Evolutionary conservation across 768 basidiomycete species (phyloP).

Genomic region (Rhizopogon roseolus): DNA sequence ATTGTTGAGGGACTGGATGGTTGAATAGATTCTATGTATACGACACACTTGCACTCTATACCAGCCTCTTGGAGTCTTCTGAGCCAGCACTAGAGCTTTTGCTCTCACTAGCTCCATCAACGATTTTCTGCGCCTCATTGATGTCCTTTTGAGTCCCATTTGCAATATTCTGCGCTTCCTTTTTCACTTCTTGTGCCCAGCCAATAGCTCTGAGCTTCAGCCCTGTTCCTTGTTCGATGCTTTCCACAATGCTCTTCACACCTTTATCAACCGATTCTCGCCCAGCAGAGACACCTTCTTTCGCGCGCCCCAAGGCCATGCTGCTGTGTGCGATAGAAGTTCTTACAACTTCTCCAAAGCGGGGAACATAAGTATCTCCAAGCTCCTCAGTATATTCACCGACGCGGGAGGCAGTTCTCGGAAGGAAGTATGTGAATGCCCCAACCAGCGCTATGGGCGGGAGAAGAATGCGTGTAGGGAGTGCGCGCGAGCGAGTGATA

Average conservation of each 20-base stretch:
- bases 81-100: not conserved
- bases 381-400: slow-evolving; percentile 58
- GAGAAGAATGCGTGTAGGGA: slow-evolving; percentile 65
- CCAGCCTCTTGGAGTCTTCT: not conserved
- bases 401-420: slow-evolving; percentile 72
- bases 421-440: slow-evolving; percentile 82
- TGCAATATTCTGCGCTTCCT: slow-evolving; percentile 16
- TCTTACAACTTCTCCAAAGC: slow-evolving; percentile 61
- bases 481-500: slow-evolving; percentile 68
- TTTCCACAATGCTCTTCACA: slow-evolving; percentile 43
- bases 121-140: slow-evolving; percentile 6
- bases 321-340: slow-evolving; percentile 54
- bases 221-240: slow-evolving; percentile 66
- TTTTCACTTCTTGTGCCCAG: slow-evolving; percentile 26
- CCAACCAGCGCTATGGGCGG: slow-evolving; percentile 71
- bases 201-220: slow-evolving; percentile 65
- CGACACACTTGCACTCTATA: not conserved
- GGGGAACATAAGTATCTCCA: slow-evolving; percentile 69
- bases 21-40: not conserved
- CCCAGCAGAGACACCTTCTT: slow-evolving; percentile 45
- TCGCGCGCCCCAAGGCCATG: slow-evolving; percentile 56
- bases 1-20: not conserved
- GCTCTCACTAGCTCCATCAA: not conserved
- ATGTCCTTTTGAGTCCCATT: slow-evolving; percentile 22
- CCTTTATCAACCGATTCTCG: slow-evolving; percentile 39